These are phyloP conservation scores for Solanum hybrid DNA, from an alignment of 305 asterid genomes.

Conservation along the genomic window DNA sequence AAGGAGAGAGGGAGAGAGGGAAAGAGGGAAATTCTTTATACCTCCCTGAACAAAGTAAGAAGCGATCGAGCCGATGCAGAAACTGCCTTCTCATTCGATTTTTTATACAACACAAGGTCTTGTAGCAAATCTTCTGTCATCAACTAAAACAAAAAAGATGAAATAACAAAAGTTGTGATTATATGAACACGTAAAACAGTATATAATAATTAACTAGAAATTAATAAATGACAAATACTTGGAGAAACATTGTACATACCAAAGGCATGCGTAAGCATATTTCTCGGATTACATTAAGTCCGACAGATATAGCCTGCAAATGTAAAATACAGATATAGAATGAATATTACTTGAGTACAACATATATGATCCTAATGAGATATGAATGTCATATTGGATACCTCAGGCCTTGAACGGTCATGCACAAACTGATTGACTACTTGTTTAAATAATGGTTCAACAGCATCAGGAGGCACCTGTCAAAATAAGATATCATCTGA, in stretches of 20 bases:
- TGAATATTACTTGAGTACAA: not conserved
- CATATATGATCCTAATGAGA: not conserved
- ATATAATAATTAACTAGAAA: not conserved
- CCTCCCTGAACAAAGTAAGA: conserved; percentile 82
- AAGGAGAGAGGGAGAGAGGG: not conserved
- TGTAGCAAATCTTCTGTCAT: conserved; percentile 96
- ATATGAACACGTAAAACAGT: not conserved
- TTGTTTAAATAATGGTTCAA: conserved; percentile 89
- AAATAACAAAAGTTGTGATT: not conserved
- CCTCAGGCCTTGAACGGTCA: conserved; percentile 89
- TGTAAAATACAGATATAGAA: conserved; percentile 33
- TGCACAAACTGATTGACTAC: conserved; percentile 92
- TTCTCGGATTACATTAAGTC: conserved; percentile 80
- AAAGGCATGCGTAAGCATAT: conserved; percentile 91
- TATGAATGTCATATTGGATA: conserved; percentile 16
- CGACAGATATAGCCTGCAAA: conserved; percentile 73
- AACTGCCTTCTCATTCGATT: conserved; percentile 84
- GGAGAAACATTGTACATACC: conserved; percentile 33
- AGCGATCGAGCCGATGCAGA: conserved; percentile 88
- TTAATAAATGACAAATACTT: not conserved
- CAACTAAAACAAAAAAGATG: conserved; percentile 38
- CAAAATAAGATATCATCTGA: conserved; percentile 10
- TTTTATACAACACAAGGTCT: conserved; percentile 83
- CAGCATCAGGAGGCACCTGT: conserved; percentile 96
- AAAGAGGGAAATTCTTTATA: conserved; percentile 5